phyloP scores from a whole-genome alignment of 2,329 filamentous ascomycete species.

The Massarina eburnea region DNA sequence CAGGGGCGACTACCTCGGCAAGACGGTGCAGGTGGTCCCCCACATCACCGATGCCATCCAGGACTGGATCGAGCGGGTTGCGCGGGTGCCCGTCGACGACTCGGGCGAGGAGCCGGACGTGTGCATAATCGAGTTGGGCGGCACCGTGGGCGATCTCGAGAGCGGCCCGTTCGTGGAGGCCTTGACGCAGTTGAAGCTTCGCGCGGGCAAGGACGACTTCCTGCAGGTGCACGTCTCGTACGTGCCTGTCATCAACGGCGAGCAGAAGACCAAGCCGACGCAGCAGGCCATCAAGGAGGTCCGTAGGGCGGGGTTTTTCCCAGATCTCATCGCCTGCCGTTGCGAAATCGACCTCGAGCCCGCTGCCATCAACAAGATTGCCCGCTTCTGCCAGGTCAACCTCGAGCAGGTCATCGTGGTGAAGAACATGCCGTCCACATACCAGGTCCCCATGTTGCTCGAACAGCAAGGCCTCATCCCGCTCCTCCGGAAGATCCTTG shows the following conservation, averaged over 20 bases:
- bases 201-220: constrained; percentile 77
- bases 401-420: constrained; percentile 83
- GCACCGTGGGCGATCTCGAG: constrained; percentile 80
- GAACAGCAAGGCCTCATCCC: constrained; percentile 75
- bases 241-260: constrained; percentile 72
- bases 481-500: constrained; percentile 66
- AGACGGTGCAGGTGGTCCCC: constrained; percentile 87
- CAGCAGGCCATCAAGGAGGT: constrained; percentile 85
- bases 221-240: constrained; percentile 87
- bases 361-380: constrained; percentile 81
- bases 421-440: constrained; percentile 84
- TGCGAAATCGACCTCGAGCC: constrained; percentile 77
- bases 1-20: constrained; percentile 78
- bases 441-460: constrained; percentile 92
- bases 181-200: constrained; percentile 73
- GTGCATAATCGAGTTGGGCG: constrained; percentile 77
- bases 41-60: constrained; percentile 91
- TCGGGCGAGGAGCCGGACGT: constrained; percentile 82
- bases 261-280: constrained; percentile 97
- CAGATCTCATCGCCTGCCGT: constrained; percentile 80
- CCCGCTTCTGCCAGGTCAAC: constrained; percentile 85
- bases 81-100: constrained; percentile 82
- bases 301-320: constrained; percentile 71
- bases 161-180: constrained; percentile 87
- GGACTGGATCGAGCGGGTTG: constrained; percentile 87